Base-by-base conservation (phyloP, 1,284 basidiomycete species). In the Ganoderma leucocontextum region DNA sequence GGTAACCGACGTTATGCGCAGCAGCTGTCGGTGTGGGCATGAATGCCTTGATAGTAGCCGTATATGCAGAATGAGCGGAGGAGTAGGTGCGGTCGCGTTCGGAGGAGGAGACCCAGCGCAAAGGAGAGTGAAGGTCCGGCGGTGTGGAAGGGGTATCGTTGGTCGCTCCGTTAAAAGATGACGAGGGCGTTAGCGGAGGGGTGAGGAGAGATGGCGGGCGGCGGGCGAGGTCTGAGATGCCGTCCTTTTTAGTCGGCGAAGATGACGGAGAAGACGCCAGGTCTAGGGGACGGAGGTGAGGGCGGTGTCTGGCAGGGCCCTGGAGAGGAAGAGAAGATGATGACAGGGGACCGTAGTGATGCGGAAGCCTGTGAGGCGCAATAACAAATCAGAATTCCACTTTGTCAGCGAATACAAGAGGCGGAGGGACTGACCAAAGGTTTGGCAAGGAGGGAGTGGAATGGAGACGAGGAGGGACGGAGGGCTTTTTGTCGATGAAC, bases 161-260 rank as follows among this genome's bases (percentile, higher is more conserved):
- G 7, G 72, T 25, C 38, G 65, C 69, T 9, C 74, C 73, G 35
- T 73, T 73, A 70, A 79, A 78, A 8, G 76, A 78, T 6, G 76
- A 76, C 0, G 77, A 77, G 0, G 78, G 78, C 1, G 78, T 79
- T 47, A 79, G 73, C 5, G 78, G 78, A 19, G 78, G 78, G 2
- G 78, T 79, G 44, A 77, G 71, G 12, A 73, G 66, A 1, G 65
- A 42, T 13, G 65, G 59, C 6, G 69, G 62, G 42, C 73, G 74
- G 60, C 70, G 70, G 9, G 74, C 66, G 29, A 66, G 66, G 60
- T 69, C 66, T 33, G 61, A 60, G 7, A 66, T 64, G 19, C 39
- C 36, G 60, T 70, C 60, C 65, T 49, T 63, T 66, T 70, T 70
- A 33, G 70, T 63, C 12, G 75, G 74, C 19, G 75, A 65, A 10